These are phyloP conservation scores for Aspergillus intermedius DNA, from an alignment of 2,329 filamentous ascomycete species.

Conservation along the genomic window DNA sequence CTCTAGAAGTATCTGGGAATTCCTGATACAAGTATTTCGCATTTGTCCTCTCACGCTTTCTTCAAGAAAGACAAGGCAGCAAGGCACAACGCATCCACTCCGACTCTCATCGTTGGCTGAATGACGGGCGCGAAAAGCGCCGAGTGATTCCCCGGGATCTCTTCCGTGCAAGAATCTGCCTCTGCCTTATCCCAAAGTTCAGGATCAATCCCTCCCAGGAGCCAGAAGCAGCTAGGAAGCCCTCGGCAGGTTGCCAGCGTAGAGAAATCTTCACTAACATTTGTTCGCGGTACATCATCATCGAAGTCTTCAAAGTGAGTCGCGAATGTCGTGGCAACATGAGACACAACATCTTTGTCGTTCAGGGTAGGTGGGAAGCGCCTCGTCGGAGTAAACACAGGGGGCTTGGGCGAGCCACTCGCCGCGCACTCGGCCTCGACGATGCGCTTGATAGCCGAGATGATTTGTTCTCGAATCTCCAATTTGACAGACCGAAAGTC, in stretches of 20 bases:
- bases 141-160: slow-evolving; percentile 55
- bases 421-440: slow-evolving; percentile 52
- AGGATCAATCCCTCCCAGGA: slow-evolving; percentile 49
- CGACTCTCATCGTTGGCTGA: slow-evolving; percentile 51
- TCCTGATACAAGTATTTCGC: too few species aligned
- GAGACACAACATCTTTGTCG: slow-evolving; percentile 39
- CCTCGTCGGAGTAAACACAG: slow-evolving; percentile 40
- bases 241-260: slow-evolving; percentile 47
- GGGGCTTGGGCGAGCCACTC: slow-evolving; percentile 43
- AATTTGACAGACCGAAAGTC: slow-evolving; percentile 47
- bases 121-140: slow-evolving; percentile 54
- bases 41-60: background rate
- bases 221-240: slow-evolving; percentile 50
- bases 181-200: slow-evolving; percentile 46
- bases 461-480: slow-evolving; percentile 42
- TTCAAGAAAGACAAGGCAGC: slow-evolving; percentile 43
- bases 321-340: slow-evolving; percentile 42
- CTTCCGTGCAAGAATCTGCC: slow-evolving; percentile 36
- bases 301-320: slow-evolving; percentile 42
- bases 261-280: slow-evolving; percentile 53
- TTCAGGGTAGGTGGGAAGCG: slow-evolving; percentile 52
- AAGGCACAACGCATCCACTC: slow-evolving; percentile 46
- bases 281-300: slow-evolving; percentile 23
- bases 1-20: too few species aligned
- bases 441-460: slow-evolving; percentile 47